Evolutionary conservation across 805 yeast genomes (phyloP).

Genomic region (Cyberlindnera americana): DNA sequence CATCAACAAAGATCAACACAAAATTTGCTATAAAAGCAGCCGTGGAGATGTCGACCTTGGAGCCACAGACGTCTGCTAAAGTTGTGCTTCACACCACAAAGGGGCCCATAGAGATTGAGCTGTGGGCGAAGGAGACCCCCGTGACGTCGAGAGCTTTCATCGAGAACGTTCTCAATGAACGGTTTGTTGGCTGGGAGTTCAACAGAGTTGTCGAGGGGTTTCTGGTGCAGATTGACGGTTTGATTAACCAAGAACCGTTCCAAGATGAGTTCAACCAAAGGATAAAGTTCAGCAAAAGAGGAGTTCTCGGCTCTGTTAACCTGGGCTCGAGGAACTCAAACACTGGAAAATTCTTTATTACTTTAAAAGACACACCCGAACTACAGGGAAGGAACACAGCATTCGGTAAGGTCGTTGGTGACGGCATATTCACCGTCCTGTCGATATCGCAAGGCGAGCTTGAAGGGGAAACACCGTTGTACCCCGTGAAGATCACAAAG

Average conservation of each 20-base stretch:
- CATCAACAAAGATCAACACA: too few species aligned
- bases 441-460: conserved; percentile 48
- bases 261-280: conserved; percentile 49
- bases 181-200: conserved; percentile 41
- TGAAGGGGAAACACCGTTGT: conserved; percentile 42
- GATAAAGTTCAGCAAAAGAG: conserved; percentile 47
- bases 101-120: conserved; percentile 56
- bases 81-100: conserved; percentile 53
- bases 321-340: conserved; percentile 29
- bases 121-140: conserved; percentile 72
- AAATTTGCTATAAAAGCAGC: too few species aligned
- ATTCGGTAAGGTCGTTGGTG: conserved; percentile 58
- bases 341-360: conserved; percentile 45
- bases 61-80: conserved; percentile 58
- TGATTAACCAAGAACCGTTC: conserved; percentile 20
- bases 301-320: conserved; percentile 50
- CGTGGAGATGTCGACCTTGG: conserved; percentile 31
- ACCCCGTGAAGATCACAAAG: conserved; percentile 44
- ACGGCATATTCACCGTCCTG: conserved; percentile 49
- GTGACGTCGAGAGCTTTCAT: conserved; percentile 44
- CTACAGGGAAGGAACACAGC: conserved; percentile 41
- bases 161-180: conserved; percentile 42
- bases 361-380: conserved; percentile 44
- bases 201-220: conserved; percentile 35
- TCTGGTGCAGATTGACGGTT: conserved; percentile 37